Conservation (phyloP, 768 basidiomycete species). For the Leccinum arenicola region DNA sequence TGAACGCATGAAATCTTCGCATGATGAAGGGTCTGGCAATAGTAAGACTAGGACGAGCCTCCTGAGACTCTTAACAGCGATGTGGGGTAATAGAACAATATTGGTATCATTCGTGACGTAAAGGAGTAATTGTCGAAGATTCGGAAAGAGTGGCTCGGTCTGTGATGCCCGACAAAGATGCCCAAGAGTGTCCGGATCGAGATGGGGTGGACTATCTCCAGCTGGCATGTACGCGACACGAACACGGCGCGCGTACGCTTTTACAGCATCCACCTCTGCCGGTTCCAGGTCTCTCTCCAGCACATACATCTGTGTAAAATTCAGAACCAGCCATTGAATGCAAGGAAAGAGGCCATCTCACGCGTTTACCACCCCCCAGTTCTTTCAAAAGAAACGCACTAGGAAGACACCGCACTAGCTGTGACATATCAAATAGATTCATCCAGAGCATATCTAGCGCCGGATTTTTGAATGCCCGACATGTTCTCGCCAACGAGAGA, state of each 20-base stretch:
- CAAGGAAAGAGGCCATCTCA: too few relatives aligned
- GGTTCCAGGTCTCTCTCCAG: not conserved
- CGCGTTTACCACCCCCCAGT: too few relatives aligned
- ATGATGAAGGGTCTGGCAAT: not conserved
- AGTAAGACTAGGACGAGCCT: too few relatives aligned
- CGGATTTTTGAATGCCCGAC: not conserved
- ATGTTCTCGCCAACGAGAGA: not conserved
- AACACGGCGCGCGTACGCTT: not conserved
- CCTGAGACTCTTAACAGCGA: too few relatives aligned
- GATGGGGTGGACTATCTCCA: not conserved
- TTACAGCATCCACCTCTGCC: not conserved
- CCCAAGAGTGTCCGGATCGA: not conserved
- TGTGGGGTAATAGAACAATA: too few relatives aligned
- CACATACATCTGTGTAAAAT: not conserved
- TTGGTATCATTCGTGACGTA: not conserved
- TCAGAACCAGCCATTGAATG: too few relatives aligned
- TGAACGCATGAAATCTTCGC: not conserved
- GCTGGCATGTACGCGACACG: not conserved
- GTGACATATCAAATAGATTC: not conserved
- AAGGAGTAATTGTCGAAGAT: not conserved
- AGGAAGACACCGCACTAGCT: not conserved
- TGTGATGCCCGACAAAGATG: not conserved
- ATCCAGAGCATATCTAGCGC: not conserved
- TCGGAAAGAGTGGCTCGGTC: not conserved
- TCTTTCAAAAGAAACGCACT: too few relatives aligned